These are phyloP conservation scores for Aspergillus quadrilineatus DNA, from an alignment of 2,329 filamentous ascomycete genomes.

Conservation along the genomic window DNA sequence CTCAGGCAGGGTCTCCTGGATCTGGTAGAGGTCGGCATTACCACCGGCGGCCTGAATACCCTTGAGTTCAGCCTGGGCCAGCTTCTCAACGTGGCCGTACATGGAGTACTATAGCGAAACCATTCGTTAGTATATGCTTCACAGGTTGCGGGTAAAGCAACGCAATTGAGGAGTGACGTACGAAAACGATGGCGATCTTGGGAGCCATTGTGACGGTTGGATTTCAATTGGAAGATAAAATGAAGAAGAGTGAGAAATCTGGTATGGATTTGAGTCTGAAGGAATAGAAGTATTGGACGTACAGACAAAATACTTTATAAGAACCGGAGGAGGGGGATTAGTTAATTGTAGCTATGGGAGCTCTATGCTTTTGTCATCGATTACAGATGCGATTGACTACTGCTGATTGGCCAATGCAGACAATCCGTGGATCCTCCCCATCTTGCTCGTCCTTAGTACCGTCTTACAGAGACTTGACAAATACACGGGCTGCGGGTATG, in stretches of 20 bases:
- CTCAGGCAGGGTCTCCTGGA: constrained; percentile 79
- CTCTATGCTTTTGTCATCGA: constrained; percentile 25
- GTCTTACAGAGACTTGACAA: constrained; percentile 39
- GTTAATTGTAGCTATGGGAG: not conserved
- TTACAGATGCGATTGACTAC: constrained; percentile 21
- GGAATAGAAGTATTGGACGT: not conserved
- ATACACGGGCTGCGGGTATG: constrained; percentile 7
- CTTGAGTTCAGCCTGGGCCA: constrained; percentile 87
- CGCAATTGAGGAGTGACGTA: constrained; percentile 46
- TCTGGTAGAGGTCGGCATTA: constrained; percentile 76
- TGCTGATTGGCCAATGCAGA: constrained; percentile 1
- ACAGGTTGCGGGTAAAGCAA: not conserved
- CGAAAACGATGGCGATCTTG: constrained; percentile 87
- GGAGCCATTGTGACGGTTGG: constrained; percentile 68
- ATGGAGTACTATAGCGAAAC: constrained; percentile 71
- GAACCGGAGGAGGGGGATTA: not conserved
- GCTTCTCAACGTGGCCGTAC: constrained; percentile 82
- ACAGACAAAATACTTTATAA: not conserved
- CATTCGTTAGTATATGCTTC: constrained; percentile 10
- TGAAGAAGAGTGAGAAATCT: not conserved
- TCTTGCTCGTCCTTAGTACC: constrained; percentile 20
- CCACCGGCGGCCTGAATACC: constrained; percentile 89
- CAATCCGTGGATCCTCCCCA: constrained; percentile 2
- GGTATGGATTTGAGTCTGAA: not conserved
- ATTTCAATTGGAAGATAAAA: not conserved